Percentiles rank a stretch among this genome's conserved stretches.
These are phyloP conservation scores for Brassica nigra DNA, from an alignment of 345 rosid species.

Conservation along the genomic window DNA sequence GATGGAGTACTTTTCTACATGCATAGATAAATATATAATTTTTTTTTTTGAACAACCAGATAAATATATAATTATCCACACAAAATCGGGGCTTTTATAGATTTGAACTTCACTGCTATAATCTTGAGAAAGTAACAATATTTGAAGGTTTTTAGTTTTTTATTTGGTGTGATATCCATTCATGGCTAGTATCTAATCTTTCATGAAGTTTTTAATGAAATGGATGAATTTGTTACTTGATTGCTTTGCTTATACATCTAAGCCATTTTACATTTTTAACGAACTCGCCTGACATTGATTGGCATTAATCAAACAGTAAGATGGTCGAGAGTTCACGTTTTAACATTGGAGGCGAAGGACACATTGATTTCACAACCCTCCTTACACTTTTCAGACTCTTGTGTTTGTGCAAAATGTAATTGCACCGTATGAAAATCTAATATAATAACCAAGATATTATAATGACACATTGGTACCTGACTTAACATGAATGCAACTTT, in stretches of 20 bases:
- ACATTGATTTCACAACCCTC: not conserved
- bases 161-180: not conserved
- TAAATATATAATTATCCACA: not conserved
- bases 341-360: not conserved
- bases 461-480: slow-evolving; percentile 14
- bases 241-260: not conserved
- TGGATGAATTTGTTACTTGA: not conserved
- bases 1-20: not conserved
- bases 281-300: not conserved
- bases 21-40: not conserved
- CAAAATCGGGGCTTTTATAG: not conserved
- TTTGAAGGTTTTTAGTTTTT: not conserved
- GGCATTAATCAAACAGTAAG: not conserved
- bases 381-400: not conserved
- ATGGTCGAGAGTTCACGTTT: not conserved
- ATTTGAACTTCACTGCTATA: not conserved
- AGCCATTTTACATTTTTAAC: not conserved
- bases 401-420: not conserved
- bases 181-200: not conserved
- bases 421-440: slow-evolving; percentile 3
- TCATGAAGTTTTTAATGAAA: not conserved
- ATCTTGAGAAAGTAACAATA: not conserved
- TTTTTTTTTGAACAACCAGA: no score
- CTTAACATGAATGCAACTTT: slow-evolving; percentile 21
- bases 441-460: slow-evolving; percentile 8